phyloP scores from a whole-genome alignment of 257 asterid species.

The Fraxinus anomala region DNA sequence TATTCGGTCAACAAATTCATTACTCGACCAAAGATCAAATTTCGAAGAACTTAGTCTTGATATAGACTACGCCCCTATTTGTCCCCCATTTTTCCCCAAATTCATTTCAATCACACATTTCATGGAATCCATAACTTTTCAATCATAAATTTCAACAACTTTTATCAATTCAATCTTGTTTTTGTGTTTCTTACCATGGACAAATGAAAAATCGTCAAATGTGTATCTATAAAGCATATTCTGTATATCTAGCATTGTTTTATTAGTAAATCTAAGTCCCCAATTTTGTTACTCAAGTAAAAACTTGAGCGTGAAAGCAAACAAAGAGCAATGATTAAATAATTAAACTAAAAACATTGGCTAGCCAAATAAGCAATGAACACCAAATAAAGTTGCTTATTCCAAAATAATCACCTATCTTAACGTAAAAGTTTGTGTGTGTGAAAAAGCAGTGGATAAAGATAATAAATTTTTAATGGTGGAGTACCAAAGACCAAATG shows the following conservation, averaged over 20 bases:
- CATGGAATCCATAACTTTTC: no score
- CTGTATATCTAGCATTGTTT: no score
- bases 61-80: no score
- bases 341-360: not conserved
- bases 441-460: slow-evolving; percentile 14
- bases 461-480: not conserved
- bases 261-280: not conserved
- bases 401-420: not conserved
- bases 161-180: no score
- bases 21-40: not conserved
- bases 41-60: not conserved
- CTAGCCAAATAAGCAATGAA: not conserved
- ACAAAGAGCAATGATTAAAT: not conserved
- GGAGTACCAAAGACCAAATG: slow-evolving; percentile 34
- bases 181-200: no score
- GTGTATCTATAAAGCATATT: no score
- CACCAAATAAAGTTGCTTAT: not conserved
- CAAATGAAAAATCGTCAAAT: no score
- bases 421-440: not conserved
- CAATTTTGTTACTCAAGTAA: not conserved
- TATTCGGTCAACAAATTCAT: not conserved
- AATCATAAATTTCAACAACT: no score
- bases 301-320: slow-evolving; percentile 1
- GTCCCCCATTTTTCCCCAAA: no score
- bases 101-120: no score